Evolutionary conservation across 2,329 filamentous ascomycete species (phyloP), one percentile per base, ranked within the genome.

Genomic region (Penicillium italicum): DNA sequence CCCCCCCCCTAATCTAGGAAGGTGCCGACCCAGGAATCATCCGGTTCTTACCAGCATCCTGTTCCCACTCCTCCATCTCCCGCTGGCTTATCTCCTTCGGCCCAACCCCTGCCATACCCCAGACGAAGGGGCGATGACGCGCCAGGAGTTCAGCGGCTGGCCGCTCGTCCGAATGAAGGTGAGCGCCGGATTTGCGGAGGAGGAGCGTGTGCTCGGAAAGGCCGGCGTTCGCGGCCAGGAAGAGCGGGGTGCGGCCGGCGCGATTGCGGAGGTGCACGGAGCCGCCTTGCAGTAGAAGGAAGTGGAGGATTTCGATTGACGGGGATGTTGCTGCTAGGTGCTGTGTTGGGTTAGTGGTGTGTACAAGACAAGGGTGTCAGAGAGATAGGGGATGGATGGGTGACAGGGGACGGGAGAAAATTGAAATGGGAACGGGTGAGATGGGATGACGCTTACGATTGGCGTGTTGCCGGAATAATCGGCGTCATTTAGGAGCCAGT

Each of bases 381-480:
- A 46, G 33, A 20, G 36, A 45, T n/a, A 48, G 4, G 20, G 36
- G n/a, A 43, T 18, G 36, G n/a, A 43, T 18, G 14, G 12, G 7
- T 2, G 18, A 38, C 36, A 38, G 18, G 36, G 36, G 36, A 28
- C 26, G 5, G 26, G 26, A 28, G 26, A 26, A 6, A 9, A 18
- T 22, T 40, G 18, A 50, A 36, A 40, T 3, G 11, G 36, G 33
- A 26, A 38, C 7, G n/a, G 42, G 28, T 22, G 42, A 33, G 18
- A 22, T 16, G 3, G n/a, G 6, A 30, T 20, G 11, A 18, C 5
- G 59, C 70, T 61, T 66, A 77, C 75, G 48, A 79, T 66, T 20
- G 77, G 77, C 26, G 90, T 93, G 74, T 93, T 94, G 44, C 90
- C 89, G 20, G 88, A 88, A 69, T 93, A 93, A 74, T 94, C 90